Evolutionary conservation across 1,139 yeast species (phyloP), one percentile per base, ranked within the genome.

Genomic region (Taphrina betulina): DNA sequence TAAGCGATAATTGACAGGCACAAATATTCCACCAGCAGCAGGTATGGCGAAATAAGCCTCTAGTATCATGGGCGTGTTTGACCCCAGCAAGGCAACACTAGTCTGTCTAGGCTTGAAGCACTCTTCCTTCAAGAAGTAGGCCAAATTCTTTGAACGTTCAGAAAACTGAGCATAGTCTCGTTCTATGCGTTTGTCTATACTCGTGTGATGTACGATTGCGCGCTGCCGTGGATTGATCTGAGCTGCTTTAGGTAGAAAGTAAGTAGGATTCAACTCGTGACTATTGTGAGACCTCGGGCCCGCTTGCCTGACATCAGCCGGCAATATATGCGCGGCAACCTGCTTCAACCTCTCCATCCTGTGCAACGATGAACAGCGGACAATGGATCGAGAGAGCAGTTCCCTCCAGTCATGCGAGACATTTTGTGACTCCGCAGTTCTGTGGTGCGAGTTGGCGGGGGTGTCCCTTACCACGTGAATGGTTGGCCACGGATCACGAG

Each of bases 31-130:
- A 3, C 72, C 72, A 2, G 71, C 60, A 3, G 71, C 72, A 5
- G 65, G 65, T 20, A 68, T 68, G 1, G 70, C 74, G 60, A 63
- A 70, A 64, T 70, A 63, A 22, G 71, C 64, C 56, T 70, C 73
- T 29, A 71, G 63, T 53, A 69, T 71, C 55, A 72, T 71, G 1
- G 73, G 74, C n/a, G 73, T 71, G 61, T 70, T 71, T 19, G 72
- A 68, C 5, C 68, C 70, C 31, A 71, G 60, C 29, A 71, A 64
- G 7, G 72, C 73, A 16, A 71, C 65, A 24, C 69, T 62, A 60
- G 64, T 64, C 54, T 62, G 64, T 37, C 65, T 64, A 28, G 64
- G 58, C 42, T 59, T 45, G 50, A 57, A 60, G 17, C 45, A 24
- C 17, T 41, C 35, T 17, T 57, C 36, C 53, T 64, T 62, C 57